Base-by-base conservation (phyloP, 2,329 filamentous ascomycete genomes). In the Arachnopeziza araneosa region DNA sequence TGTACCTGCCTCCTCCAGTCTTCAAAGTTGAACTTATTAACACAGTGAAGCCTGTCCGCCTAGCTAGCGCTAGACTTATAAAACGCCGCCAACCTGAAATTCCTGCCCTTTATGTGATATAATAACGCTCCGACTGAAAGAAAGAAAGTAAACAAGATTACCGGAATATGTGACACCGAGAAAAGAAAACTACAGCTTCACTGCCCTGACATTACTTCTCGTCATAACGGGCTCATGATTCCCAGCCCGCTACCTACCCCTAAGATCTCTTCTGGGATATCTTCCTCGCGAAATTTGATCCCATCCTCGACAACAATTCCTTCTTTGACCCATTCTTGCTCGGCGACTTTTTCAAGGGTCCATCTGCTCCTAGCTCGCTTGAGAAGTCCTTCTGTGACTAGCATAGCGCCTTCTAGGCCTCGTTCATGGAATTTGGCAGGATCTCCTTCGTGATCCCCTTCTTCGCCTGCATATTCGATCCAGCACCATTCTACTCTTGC, bases 401-500 rank as follows among this genome's bases (percentile, higher is more conserved):
- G 80, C 76, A 89, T 88, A 7, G 91, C 93, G 0, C 90, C 91
- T 48, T 86, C 80, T 56, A 96, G 82, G 1, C 83, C 88, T 55
- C 78, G 79, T 6, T 82, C 84, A 60, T 83, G 82, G 64, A 87
- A 86, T 63, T 83, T 86, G 67, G 73, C 79, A 63, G 78, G 76
- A 66, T 84, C 79, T 2, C 80, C 80, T 54, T 96, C 91, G 80
- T 96, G 95, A 58, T 96, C 91, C 44, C 91, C 92, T 58, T 96
- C 90, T 12, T 88, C 85, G 60, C 92, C 88, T 1, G 87, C 91
- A 71, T 89, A 96, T 62, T 89, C 85, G 63, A 91, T 86, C 95
- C 95, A 99, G 54, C 89, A 86, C 95, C 95, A 99, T 72, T 99
- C 95, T 55, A 93, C 90, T 44, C 95, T 83, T 1, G 95, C 95